Evolutionary conservation across 805 yeast genomes (phyloP).

Genomic region (Clavispora fructus): DNA sequence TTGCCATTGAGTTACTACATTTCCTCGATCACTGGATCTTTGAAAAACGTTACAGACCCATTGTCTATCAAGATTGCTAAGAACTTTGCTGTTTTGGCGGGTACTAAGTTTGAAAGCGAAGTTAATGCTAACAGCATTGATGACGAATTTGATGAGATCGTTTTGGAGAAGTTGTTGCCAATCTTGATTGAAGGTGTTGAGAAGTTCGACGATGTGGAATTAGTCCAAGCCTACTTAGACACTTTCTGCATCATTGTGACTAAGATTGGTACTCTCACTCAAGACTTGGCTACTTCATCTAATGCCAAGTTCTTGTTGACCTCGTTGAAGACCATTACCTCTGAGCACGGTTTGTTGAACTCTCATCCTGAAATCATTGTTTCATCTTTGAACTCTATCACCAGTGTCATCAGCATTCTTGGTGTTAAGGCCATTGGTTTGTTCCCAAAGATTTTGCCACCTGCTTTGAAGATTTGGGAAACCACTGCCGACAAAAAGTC

Average conservation of each 20-base stretch:
- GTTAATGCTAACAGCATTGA: conserved; percentile 37
- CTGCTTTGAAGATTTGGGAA: conserved; percentile 58
- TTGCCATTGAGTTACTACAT: conserved; percentile 75
- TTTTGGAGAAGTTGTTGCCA: conserved; percentile 49
- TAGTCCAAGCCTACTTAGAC: conserved; percentile 68
- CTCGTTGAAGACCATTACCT: conserved; percentile 45
- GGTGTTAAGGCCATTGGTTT: conserved; percentile 85
- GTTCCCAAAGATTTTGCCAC: conserved; percentile 81
- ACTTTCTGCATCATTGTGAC: conserved; percentile 57
- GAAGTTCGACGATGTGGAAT: conserved; percentile 36
- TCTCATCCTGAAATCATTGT: conserved; percentile 59
- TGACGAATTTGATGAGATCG: conserved; percentile 44
- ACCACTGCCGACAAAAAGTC: conserved; percentile 15
- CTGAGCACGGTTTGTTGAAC: conserved; percentile 49
- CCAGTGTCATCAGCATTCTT: conserved; percentile 61
- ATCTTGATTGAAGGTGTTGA: conserved; percentile 39
- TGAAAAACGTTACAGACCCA: conserved; percentile 28
- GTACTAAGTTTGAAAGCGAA: conserved; percentile 67
- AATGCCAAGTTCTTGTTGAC: conserved; percentile 44
- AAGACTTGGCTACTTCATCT: conserved; percentile 28
- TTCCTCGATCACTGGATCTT: conserved; percentile 45
- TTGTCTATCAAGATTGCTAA: conserved; percentile 50
- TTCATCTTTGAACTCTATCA: conserved; percentile 67
- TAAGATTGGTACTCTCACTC: conserved; percentile 46
- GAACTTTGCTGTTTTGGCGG: conserved; percentile 58